phyloP scores from a whole-genome alignment of 2,329 filamentous ascomycete species.

The Cladophialophora immunda region DNA sequence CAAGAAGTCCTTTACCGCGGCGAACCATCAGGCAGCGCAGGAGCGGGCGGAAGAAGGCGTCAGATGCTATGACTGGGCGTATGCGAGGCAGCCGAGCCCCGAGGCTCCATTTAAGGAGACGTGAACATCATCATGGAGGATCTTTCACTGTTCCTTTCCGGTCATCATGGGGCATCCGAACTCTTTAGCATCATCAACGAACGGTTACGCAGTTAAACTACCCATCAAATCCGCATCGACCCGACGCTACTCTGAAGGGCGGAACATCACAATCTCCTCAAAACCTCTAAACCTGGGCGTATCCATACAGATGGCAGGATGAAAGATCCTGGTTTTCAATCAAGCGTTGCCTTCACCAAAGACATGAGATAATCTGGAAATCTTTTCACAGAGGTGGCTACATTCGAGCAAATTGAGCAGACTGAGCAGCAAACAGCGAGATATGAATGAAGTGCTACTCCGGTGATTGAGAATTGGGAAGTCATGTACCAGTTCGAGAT shows the following conservation, averaged over 20 bases:
- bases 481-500: too few species aligned
- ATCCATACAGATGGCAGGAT: background rate
- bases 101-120: too few species aligned
- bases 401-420: too few species aligned
- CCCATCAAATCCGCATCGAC: background rate
- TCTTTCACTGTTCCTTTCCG: background rate
- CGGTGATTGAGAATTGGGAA: too few species aligned
- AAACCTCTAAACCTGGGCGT: background rate
- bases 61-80: slow-evolving; percentile 13
- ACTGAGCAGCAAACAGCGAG: too few species aligned
- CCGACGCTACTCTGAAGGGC: background rate
- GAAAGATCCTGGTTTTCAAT: too few species aligned
- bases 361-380: too few species aligned
- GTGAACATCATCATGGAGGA: background rate
- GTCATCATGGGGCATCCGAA: background rate
- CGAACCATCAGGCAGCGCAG: slow-evolving; percentile 8
- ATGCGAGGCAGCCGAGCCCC: background rate
- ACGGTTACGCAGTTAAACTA: background rate
- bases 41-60: slow-evolving; percentile 9
- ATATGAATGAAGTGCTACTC: too few species aligned
- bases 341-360: too few species aligned
- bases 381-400: too few species aligned
- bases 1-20: slow-evolving; percentile 1
- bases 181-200: background rate
- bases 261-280: background rate